Percentiles rank a stretch among this genome's conserved stretches.
phyloP scores from a whole-genome alignment of 108 stramenopile species.

The Aurantiochytrium sp. region DNA sequence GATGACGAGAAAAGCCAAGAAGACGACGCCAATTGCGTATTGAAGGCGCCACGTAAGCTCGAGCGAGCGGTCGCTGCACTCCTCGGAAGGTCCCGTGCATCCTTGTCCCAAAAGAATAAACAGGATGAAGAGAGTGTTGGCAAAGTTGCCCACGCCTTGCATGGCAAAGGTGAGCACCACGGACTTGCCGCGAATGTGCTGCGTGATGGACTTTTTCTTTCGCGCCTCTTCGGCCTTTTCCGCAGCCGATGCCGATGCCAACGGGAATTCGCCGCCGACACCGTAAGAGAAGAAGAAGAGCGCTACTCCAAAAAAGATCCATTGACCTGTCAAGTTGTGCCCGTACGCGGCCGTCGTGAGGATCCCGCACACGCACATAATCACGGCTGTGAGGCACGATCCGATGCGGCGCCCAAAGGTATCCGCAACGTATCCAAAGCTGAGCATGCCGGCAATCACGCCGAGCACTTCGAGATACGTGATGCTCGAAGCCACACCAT shows the following conservation, averaged over 20 bases:
- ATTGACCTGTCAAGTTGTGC: neutral
- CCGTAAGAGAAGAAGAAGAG: conserved; percentile 35
- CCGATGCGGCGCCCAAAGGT: neutral
- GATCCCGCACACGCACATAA: neutral
- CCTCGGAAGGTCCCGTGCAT: neutral
- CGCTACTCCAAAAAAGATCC: neutral
- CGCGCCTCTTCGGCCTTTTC: neutral
- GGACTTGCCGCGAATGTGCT: conserved; percentile 14
- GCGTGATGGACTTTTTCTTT: neutral
- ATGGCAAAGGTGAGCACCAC: conserved; percentile 47
- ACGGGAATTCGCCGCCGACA: conserved; percentile 55
- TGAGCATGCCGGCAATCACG: conserved; percentile 3
- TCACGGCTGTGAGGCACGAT: neutral
- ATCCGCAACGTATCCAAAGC: neutral
- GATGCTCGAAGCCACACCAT: neutral
- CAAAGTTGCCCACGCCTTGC: conserved; percentile 43
- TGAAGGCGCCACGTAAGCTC: conserved; percentile 17
- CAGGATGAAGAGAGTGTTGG: neutral
- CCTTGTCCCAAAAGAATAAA: conserved; percentile 16
- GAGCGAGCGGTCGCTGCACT: conserved; percentile 14
- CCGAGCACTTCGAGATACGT: conserved; percentile 1
- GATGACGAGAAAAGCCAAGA: neutral
- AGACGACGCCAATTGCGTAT: neutral
- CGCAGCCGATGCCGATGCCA: conserved; percentile 41
- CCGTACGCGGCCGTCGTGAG: neutral